phyloP scores from a whole-genome alignment of 441 rosid species.

The Daphne laureola region DNA sequence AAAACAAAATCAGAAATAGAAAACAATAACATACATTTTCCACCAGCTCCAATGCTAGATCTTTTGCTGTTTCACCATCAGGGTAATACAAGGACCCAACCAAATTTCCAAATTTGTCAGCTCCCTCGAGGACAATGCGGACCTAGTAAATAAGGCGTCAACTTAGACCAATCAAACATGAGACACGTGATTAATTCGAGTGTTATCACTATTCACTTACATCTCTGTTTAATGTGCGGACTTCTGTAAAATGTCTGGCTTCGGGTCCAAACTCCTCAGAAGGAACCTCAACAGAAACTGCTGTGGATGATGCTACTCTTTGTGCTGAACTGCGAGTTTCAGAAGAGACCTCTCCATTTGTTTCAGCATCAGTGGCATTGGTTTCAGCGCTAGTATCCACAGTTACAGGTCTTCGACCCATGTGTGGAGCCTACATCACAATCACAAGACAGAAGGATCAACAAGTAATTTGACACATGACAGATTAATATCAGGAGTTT shows the following conservation, averaged over 20 bases:
- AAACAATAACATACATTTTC: constrained; percentile 59
- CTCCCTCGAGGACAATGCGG: constrained; percentile 94
- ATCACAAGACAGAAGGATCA: constrained; percentile 7
- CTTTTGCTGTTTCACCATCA: constrained; percentile 76
- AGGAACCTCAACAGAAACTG: constrained; percentile 48
- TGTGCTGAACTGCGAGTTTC: constrained; percentile 81
- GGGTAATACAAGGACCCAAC: constrained; percentile 90
- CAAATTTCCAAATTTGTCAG: constrained; percentile 87
- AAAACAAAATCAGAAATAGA: not conserved
- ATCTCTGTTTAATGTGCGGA: constrained; percentile 76
- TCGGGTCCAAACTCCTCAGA: constrained; percentile 79
- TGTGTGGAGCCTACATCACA: constrained; percentile 64
- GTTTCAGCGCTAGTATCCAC: constrained; percentile 42
- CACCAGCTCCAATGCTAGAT: constrained; percentile 85
- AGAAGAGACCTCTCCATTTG: constrained; percentile 58
- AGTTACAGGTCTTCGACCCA: constrained; percentile 57
- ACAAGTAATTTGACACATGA: not conserved
- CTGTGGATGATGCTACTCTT: constrained; percentile 70
- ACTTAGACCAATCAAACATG: constrained; percentile 17
- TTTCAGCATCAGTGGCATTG: constrained; percentile 39
- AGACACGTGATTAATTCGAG: constrained; percentile 5
- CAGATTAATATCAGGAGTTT: not conserved
- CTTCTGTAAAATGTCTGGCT: constrained; percentile 88
- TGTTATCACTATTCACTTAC: constrained; percentile 32
- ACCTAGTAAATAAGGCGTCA: constrained; percentile 46